Conservation (phyloP, 2,329 filamentous ascomycete species). For the Aspergillus pseudotamarii region DNA sequence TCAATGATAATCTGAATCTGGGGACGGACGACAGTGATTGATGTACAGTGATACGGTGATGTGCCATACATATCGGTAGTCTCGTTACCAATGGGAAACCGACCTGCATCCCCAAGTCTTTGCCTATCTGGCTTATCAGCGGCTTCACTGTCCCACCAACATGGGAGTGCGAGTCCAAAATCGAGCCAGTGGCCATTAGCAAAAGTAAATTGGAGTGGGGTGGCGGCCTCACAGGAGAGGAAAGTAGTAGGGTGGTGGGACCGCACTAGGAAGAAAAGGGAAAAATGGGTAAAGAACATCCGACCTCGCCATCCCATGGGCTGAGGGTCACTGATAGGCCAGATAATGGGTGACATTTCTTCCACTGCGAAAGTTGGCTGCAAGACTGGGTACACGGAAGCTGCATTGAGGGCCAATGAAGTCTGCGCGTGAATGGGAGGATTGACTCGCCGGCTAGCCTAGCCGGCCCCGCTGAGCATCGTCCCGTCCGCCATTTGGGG, state of each 20-base stretch:
- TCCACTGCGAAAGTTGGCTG: conserved; percentile 15
- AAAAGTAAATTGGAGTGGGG: conserved; percentile 16
- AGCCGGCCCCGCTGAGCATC: conserved; percentile 25
- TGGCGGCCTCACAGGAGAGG: not conserved
- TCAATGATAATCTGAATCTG: conserved; percentile 1
- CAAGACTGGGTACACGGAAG: conserved; percentile 11
- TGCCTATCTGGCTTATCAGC: conserved; percentile 24
- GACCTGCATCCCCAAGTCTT: conserved; percentile 8
- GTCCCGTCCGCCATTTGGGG: conserved; percentile 28
- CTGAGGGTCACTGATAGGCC: conserved; percentile 14
- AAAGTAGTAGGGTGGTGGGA: not conserved
- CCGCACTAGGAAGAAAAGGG: not conserved
- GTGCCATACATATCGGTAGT: conserved; percentile 15
- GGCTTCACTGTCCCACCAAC: conserved; percentile 19
- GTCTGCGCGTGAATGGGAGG: conserved; percentile 18
- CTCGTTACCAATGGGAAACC: conserved; percentile 15
- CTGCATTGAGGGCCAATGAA: conserved; percentile 20
- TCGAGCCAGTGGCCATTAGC: conserved; percentile 16
- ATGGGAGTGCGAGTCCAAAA: conserved; percentile 16
- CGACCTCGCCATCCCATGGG: conserved; percentile 5
- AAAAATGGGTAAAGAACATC: conserved; percentile 1
- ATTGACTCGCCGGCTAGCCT: conserved; percentile 27
- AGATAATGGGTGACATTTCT: conserved; percentile 8
- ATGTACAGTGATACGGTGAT: conserved; percentile 13
- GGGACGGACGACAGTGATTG: not conserved